Evolutionary conservation across 2,329 filamentous ascomycete species (phyloP).

Genomic region (Parascedosporium putredinis): DNA sequence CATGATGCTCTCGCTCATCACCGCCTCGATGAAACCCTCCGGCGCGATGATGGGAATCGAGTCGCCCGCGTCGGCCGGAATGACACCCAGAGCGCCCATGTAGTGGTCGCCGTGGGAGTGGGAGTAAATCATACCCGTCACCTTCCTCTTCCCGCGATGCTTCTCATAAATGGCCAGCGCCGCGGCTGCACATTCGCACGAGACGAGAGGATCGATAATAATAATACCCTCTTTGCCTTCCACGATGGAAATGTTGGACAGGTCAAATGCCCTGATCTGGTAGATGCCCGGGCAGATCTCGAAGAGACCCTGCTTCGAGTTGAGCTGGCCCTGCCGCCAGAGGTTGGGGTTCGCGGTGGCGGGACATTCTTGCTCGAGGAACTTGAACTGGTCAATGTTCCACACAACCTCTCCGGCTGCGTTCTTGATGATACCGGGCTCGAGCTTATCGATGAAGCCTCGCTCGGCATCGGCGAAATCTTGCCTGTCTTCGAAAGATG

Average conservation of each 20-base stretch:
- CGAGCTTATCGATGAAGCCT: conserved; percentile 11
- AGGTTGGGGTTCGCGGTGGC: conserved; percentile 11
- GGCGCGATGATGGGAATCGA: conserved; percentile 21
- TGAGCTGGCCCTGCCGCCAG: conserved; percentile 13
- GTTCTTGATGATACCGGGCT: conserved; percentile 9
- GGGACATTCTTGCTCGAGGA: conserved; percentile 10
- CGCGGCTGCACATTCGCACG: conserved; percentile 22
- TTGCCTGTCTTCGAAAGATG: conserved; percentile 7
- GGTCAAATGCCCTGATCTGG: conserved; percentile 28
- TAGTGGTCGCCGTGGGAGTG: conserved; percentile 30
- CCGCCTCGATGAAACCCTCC: conserved; percentile 26
- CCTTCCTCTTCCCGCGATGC: conserved; percentile 13
- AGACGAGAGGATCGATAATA: conserved; percentile 27
- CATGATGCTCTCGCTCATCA: conserved; percentile 27
- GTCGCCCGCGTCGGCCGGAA: conserved; percentile 10
- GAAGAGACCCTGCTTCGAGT: conserved; percentile 21
- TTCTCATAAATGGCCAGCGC: conserved; percentile 23
- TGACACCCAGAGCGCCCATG: conserved; percentile 17
- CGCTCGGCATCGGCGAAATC: conserved; percentile 13
- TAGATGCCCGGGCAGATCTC: conserved; percentile 24
- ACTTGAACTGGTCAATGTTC: conserved; percentile 19
- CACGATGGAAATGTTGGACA: conserved; percentile 30
- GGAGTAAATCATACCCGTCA: conserved; percentile 28
- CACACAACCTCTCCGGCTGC: conserved; percentile 13
- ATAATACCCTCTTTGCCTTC: conserved; percentile 25